Base-by-base conservation (phyloP, 176 grass and related monocot genomes). In the Aegilops longissima region DNA sequence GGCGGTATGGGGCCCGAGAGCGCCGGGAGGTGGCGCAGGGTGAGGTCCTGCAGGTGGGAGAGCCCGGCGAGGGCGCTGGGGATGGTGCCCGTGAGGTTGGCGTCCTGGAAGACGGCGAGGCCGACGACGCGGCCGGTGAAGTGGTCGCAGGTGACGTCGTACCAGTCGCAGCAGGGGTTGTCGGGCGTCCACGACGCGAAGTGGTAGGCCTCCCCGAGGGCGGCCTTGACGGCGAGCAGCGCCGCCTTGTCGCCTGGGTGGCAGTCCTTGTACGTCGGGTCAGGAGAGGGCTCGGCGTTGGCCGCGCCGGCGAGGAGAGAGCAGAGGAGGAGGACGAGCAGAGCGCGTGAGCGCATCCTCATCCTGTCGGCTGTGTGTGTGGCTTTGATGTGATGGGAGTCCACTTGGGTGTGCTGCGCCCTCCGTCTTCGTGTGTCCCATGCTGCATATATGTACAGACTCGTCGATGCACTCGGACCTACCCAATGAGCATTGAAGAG, bases 151-250 rank as follows among this genome's bases (percentile, higher is more conserved):
- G 77, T 82, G 24, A 96, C 30, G 38, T 29, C 72, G 65, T 86
- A 91, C 94, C 94, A 93, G 14, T 82, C 84, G 84, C 91, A 93
- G 89, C 91, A 95, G 5, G 45, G 9, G 65, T 24, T 11, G 69
- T 90, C 84, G 3, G 89, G 81, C 11, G 44, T 64, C 21, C 21
- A n/a, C 12, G 70, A 6, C 38, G 39, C 56, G 82, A 59, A 59
- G 54, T 59, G 54, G 54, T 59, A 59, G 54, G 54, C 18, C 2
- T 59, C 7, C 18, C 54, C 77, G n/a, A 96, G 71, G 8, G 89
- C 82, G 67, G 54, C 67, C 13, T 81, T 91, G 78, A 96, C 25
- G 66, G 91, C 89, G 4, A 93, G 81, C 2, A 93, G 78, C 23
- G 89, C 81, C 10, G 73, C 66, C 82, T 82, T 86, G 87, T 96